These are phyloP conservation scores for Phycomyces nitens DNA, from an alignment of 192 early-diverging fungal genomes.

Conservation along the genomic window DNA sequence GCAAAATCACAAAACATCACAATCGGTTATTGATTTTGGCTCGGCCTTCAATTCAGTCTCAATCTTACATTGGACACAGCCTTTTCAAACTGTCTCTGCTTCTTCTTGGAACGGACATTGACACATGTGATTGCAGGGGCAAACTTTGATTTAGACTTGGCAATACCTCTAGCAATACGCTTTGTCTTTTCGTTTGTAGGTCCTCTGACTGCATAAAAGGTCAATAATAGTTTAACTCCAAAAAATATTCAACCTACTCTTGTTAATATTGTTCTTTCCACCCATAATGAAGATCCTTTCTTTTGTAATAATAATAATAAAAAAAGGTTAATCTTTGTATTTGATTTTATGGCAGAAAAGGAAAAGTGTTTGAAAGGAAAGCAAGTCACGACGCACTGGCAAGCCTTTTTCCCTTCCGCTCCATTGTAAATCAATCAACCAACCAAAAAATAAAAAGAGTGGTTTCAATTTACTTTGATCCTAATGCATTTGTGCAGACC, in stretches of 20 bases:
- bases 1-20: background rate
- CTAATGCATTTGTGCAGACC: too few relatives aligned
- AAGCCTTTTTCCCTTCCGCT: too few relatives aligned
- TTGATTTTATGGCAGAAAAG: too few relatives aligned
- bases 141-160: conserved; percentile 7
- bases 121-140: conserved; percentile 6
- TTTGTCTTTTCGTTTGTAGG: conserved; percentile 14
- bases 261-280: conserved; percentile 12
- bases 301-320: too few relatives aligned
- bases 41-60: background rate
- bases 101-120: conserved; percentile 28
- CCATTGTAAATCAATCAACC: too few relatives aligned
- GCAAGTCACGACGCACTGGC: too few relatives aligned
- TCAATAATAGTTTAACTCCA: background rate
- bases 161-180: conserved; percentile 18
- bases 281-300: conserved; percentile 1
- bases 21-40: too few relatives aligned
- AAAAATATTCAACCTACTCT: background rate
- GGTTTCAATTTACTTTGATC: too few relatives aligned
- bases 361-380: too few relatives aligned
- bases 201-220: conserved; percentile 15
- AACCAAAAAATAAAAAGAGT: too few relatives aligned
- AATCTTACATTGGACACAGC: conserved; percentile 31
- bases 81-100: conserved; percentile 29
- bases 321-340: too few relatives aligned